phyloP scores from a whole-genome alignment of 139 green algal genomes.

The Coccomyxa sp. region DNA sequence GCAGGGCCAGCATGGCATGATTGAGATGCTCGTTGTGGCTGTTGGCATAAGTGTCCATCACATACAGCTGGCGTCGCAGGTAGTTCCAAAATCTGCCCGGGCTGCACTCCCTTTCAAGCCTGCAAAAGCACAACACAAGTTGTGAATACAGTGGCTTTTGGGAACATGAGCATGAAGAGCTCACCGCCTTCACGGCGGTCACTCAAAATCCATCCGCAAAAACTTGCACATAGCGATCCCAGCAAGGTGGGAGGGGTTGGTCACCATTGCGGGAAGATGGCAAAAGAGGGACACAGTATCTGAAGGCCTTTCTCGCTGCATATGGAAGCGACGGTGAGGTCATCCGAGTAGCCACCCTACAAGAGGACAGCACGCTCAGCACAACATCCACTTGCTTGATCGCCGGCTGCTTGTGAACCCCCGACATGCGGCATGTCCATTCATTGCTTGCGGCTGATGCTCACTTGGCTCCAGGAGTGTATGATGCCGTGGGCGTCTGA shows the following conservation, averaged over 20 bases:
- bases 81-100: conserved; percentile 86
- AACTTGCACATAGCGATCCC: neutral
- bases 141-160: neutral
- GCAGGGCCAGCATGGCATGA: conserved; percentile 57
- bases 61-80: conserved; percentile 84
- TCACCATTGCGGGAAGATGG: conserved; percentile 76
- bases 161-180: neutral
- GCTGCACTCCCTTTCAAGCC: conserved; percentile 24
- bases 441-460: neutral
- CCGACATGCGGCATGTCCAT: neutral
- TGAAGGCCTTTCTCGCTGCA: conserved; percentile 45
- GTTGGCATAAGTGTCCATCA: conserved; percentile 84
- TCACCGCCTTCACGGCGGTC: neutral
- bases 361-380: neutral
- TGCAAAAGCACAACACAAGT: conserved; percentile 6
- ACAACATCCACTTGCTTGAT: neutral
- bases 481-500: conserved; percentile 53
- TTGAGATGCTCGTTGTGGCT: conserved; percentile 55
- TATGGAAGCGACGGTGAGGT: conserved; percentile 76
- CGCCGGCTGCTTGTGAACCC: neutral
- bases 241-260: neutral
- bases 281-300: conserved; percentile 56
- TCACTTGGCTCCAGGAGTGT: neutral
- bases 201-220: neutral
- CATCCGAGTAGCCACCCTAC: conserved; percentile 85